Conservation (phyloP, 2,329 filamentous ascomycete species). For the Xylariaceae sp. region DNA sequence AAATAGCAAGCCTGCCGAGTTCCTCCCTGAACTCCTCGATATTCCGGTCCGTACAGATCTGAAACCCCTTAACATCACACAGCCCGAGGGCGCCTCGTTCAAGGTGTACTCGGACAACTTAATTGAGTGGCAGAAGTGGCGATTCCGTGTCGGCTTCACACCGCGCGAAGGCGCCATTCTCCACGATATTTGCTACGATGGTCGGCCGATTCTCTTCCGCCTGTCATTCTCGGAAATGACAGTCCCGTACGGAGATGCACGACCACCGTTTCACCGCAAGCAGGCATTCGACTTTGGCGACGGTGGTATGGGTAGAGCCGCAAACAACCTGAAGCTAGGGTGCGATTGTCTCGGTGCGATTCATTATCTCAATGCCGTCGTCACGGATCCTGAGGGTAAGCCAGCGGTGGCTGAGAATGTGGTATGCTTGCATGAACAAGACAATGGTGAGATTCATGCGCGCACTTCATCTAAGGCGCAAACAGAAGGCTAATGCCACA, state of each 20-base stretch:
- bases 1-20: slow-evolving; percentile 39
- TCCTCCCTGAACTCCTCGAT: slow-evolving; percentile 47
- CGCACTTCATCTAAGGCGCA: neutral
- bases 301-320: slow-evolving; percentile 56
- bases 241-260: slow-evolving; percentile 58
- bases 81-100: slow-evolving; percentile 43
- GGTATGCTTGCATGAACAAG: slow-evolving; percentile 64
- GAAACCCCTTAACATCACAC: slow-evolving; percentile 68
- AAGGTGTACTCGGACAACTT: slow-evolving; percentile 29
- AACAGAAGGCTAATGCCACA: slow-evolving; percentile 3
- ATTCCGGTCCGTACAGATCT: slow-evolving; percentile 45
- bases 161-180: slow-evolving; percentile 57
- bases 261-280: slow-evolving; percentile 59
- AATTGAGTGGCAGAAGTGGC: slow-evolving; percentile 42
- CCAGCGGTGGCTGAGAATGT: slow-evolving; percentile 53
- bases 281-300: slow-evolving; percentile 67
- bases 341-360: slow-evolving; percentile 66
- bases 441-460: slow-evolving; percentile 42
- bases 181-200: slow-evolving; percentile 57
- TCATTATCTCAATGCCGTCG: slow-evolving; percentile 49
- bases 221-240: slow-evolving; percentile 57
- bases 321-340: slow-evolving; percentile 61
- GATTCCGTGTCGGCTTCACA: slow-evolving; percentile 59
- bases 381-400: slow-evolving; percentile 49
- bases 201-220: slow-evolving; percentile 53